phyloP scores from a whole-genome alignment of 306 rosid species.

The Ceratonia siliqua region DNA sequence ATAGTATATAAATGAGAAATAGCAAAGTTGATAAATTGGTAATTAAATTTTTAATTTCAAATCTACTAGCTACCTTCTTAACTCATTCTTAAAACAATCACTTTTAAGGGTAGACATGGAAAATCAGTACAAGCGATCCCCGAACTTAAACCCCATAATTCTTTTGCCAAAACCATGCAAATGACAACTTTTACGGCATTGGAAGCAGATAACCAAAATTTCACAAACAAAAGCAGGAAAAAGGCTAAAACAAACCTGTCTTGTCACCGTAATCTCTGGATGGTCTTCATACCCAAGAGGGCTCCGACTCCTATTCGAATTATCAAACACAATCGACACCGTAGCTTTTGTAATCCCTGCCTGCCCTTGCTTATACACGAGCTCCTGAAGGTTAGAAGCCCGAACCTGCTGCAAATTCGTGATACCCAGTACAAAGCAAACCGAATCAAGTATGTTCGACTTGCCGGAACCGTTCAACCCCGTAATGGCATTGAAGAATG shows the following conservation, averaged over 20 bases:
- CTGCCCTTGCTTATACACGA: conserved; percentile 96
- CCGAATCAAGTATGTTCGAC: conserved; percentile 90
- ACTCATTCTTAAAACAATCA: neutral
- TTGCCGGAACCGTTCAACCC: conserved; percentile 95
- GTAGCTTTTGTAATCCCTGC: conserved; percentile 99
- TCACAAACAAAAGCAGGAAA: neutral
- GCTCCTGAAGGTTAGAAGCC: conserved; percentile 93
- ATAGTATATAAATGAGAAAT: neutral
- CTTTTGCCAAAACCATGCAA: neutral
- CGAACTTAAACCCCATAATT: neutral
- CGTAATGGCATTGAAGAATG: conserved; percentile 87
- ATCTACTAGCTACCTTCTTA: neutral
- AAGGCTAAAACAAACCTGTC: conserved; percentile 60
- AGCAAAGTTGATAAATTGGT: neutral
- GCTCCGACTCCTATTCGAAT: conserved; percentile 67
- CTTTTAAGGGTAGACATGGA: neutral
- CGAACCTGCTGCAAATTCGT: conserved; percentile 94
- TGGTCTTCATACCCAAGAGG: conserved; percentile 87
- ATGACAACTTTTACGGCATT: neutral
- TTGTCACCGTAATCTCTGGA: conserved; percentile 81
- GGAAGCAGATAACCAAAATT: conserved; percentile 5
- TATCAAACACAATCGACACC: conserved; percentile 81
- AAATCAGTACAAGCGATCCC: neutral
- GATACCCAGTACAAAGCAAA: conserved; percentile 90
- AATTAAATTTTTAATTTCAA: neutral